These are phyloP conservation scores for Leccinum pellstonianum DNA, from an alignment of 768 basidiomycete species.

Conservation along the genomic window DNA sequence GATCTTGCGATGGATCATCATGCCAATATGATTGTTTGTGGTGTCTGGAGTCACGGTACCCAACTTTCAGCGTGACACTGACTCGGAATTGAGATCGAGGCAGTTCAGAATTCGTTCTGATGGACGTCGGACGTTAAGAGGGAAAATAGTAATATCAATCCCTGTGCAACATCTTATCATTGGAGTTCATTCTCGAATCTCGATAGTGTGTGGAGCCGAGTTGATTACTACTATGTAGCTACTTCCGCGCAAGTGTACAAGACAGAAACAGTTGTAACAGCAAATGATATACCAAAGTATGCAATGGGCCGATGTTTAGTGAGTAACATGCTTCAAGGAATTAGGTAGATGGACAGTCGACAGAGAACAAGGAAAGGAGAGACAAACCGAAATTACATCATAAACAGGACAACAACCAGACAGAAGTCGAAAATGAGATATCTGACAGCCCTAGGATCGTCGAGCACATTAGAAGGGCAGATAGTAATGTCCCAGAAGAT, in stretches of 20 bases:
- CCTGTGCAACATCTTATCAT: neutral
- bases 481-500: constrained; percentile 21
- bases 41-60: neutral
- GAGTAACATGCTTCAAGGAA: constrained; percentile 19
- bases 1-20: constrained; percentile 21
- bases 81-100: neutral
- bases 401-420: constrained; percentile 28
- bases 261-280: constrained; percentile 29
- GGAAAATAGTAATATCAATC: neutral
- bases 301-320: constrained; percentile 27
- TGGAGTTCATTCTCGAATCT: no score
- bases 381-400: constrained; percentile 28
- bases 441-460: constrained; percentile 10
- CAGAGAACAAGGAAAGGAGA: constrained; percentile 10
- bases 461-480: constrained; percentile 5
- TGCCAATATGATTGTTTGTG: constrained; percentile 1
- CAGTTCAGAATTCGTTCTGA: neutral
- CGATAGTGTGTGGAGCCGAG: neutral
- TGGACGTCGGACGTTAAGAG: neutral
- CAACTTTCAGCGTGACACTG: no score
- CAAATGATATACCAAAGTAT: constrained; percentile 30
- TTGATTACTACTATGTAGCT: constrained; percentile 17
- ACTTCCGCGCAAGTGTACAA: constrained; percentile 31
- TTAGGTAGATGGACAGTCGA: constrained; percentile 27
- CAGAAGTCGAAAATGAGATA: constrained; percentile 15